Evolutionary conservation across 352 stramenopile species (phyloP).

Genomic region (Nannochloropsis limnetica): DNA sequence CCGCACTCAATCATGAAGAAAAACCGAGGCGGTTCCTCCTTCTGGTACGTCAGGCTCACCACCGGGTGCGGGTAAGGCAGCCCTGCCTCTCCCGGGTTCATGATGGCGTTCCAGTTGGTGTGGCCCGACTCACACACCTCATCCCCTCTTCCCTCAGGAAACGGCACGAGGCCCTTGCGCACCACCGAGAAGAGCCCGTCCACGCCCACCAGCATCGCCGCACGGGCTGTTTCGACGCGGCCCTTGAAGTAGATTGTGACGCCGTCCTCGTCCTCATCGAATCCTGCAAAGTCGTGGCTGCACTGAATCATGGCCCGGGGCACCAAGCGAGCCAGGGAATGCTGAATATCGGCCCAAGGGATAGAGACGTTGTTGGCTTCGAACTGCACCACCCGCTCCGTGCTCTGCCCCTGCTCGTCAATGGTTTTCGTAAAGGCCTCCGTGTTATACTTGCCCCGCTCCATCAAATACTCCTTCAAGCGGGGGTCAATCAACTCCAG

Average conservation of each 20-base stretch:
- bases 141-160: neutral
- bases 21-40: slow-evolving; percentile 15
- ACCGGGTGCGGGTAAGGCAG: slow-evolving; percentile 11
- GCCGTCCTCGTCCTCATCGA: neutral
- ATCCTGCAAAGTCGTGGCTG: slow-evolving; percentile 22
- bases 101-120: slow-evolving; percentile 7
- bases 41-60: slow-evolving; percentile 26
- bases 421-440: slow-evolving; percentile 17
- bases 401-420: slow-evolving; percentile 8
- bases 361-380: slow-evolving; percentile 26
- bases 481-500: slow-evolving; percentile 24
- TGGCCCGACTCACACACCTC: slow-evolving; percentile 27
- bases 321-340: slow-evolving; percentile 21
- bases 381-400: slow-evolving; percentile 30
- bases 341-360: slow-evolving; percentile 18
- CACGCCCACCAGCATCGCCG: slow-evolving; percentile 5
- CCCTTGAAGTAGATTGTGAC: slow-evolving; percentile 22
- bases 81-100: neutral
- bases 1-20: slow-evolving; percentile 29
- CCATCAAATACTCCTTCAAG: slow-evolving; percentile 21
- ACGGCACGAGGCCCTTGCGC: neutral
- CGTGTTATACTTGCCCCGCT: slow-evolving; percentile 25
- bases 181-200: slow-evolving; percentile 18
- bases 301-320: neutral
- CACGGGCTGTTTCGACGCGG: neutral